A percentile compares a stretch with the other conserved stretches of the same genome.
phyloP scores from a whole-genome alignment of 2,329 filamentous ascomycete genomes.

The Nakataea oryzae region DNA sequence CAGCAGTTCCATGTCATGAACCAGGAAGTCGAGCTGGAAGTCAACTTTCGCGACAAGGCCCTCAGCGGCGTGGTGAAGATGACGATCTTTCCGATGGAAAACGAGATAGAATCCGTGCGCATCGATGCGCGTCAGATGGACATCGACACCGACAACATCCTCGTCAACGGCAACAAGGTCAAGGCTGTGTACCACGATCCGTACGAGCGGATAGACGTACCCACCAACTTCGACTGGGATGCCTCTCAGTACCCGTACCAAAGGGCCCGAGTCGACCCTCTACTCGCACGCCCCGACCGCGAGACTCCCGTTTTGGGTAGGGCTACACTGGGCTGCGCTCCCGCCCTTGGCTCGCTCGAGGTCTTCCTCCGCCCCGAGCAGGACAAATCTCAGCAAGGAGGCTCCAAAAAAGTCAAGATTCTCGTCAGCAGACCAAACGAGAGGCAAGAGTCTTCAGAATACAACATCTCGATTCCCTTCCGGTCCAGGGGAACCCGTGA shows the following conservation, averaged over 20 bases:
- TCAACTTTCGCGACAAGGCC: slow-evolving; percentile 69
- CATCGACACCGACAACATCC: slow-evolving; percentile 43
- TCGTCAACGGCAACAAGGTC: slow-evolving; percentile 34
- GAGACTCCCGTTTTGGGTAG: slow-evolving; percentile 46
- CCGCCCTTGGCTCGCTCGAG: slow-evolving; percentile 40
- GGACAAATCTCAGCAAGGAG: slow-evolving; percentile 13
- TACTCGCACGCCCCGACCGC: slow-evolving; percentile 38
- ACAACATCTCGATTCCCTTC: slow-evolving; percentile 60
- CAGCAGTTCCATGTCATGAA: slow-evolving; percentile 51
- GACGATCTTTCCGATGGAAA: slow-evolving; percentile 55
- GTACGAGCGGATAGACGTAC: slow-evolving; percentile 54
- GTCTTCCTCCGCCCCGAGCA: slow-evolving; percentile 25
- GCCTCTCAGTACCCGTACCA: slow-evolving; percentile 68
- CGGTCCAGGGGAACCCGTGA: slow-evolving; percentile 66
- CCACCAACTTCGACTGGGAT: slow-evolving; percentile 49
- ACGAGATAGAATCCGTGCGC: slow-evolving; percentile 42
- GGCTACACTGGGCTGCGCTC: slow-evolving; percentile 43
- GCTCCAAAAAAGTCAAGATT: not conserved
- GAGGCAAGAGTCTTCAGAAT: slow-evolving; percentile 9
- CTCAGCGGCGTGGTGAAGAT: slow-evolving; percentile 75
- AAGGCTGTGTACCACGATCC: slow-evolving; percentile 49
- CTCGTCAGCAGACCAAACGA: not conserved
- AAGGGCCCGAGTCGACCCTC: slow-evolving; percentile 51
- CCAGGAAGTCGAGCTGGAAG: slow-evolving; percentile 81
- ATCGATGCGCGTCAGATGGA: slow-evolving; percentile 54